These are phyloP conservation scores for Pelargonium myrrhifolium DNA, from an alignment of 441 rosid species.

Conservation along the genomic window DNA sequence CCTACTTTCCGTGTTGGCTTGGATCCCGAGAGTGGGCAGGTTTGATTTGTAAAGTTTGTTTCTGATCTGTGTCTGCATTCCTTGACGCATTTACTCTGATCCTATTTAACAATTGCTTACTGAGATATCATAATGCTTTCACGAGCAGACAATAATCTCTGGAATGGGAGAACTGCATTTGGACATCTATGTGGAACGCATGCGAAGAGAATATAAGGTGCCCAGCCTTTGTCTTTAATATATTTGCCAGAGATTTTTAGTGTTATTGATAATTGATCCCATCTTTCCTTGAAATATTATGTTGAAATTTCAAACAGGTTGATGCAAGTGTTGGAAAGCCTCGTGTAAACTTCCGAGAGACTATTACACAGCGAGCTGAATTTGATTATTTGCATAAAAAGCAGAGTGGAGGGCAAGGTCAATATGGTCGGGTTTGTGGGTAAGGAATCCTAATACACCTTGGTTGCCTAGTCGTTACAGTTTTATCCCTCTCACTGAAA, in stretches of 20 bases:
- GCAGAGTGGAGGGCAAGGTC: conserved; percentile 98
- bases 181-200: conserved; percentile 91
- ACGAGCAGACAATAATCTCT: conserved; percentile 78
- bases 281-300: neutral
- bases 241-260: neutral
- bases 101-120: conserved; percentile 9
- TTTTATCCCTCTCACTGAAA: neutral
- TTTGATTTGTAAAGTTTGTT: conserved; percentile 24
- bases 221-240: conserved; percentile 13
- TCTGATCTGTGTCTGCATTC: conserved; percentile 11
- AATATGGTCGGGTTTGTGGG: conserved; percentile 91
- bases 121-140: conserved; percentile 13
- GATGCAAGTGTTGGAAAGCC: conserved; percentile 98
- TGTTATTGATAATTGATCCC: conserved; percentile 1
- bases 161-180: conserved; percentile 99
- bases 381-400: conserved; percentile 97
- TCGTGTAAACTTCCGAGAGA: conserved; percentile 93
- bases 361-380: conserved; percentile 76
- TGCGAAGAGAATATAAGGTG: conserved; percentile 92
- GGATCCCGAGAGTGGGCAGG: conserved; percentile 99
- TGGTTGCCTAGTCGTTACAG: neutral
- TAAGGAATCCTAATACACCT: conserved; percentile 28
- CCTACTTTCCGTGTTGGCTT: conserved; percentile 97
- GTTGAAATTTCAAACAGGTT: conserved; percentile 40
- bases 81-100: neutral